Evolutionary conservation across 306 rosid genomes (phyloP).

Genomic region (Acacia melanoxylon): DNA sequence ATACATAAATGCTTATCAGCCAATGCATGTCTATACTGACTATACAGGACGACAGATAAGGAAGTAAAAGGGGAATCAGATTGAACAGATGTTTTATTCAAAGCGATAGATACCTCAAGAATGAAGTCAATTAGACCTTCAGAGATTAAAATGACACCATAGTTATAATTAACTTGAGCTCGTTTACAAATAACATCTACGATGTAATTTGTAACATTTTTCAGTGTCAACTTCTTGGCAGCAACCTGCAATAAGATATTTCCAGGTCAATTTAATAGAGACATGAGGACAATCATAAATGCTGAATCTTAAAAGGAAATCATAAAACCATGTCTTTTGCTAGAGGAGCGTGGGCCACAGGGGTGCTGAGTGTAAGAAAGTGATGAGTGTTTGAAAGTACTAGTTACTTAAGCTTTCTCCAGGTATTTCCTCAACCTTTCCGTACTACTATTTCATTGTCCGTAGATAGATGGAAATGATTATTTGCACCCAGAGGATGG

Average conservation of each 20-base stretch:
- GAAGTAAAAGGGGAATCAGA: neutral
- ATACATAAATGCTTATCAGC: conserved; percentile 19
- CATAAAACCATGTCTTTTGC: neutral
- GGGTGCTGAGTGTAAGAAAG: neutral
- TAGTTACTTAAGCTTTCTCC: conserved; percentile 23
- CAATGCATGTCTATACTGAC: neutral
- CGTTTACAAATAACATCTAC: conserved; percentile 84
- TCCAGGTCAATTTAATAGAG: conserved; percentile 22
- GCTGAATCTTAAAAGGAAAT: conserved; percentile 8
- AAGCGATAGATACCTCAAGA: conserved; percentile 77
- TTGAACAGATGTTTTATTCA: conserved; percentile 16
- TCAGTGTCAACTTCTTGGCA: conserved; percentile 87
- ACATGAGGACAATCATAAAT: neutral
- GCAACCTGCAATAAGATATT: conserved; percentile 73
- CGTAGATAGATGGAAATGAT: no score
- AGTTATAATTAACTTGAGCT: conserved; percentile 70
- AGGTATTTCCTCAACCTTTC: conserved; percentile 27
- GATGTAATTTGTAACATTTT: conserved; percentile 91
- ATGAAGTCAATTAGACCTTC: conserved; percentile 99
- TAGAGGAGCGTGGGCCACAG: neutral
- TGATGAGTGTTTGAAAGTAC: conserved; percentile 2
- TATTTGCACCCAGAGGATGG: neutral
- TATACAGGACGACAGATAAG: neutral
- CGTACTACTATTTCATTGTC: neutral
- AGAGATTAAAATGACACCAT: conserved; percentile 96